Percentiles rank a stretch among this genome's conserved stretches.
These are phyloP conservation scores for Stemphylium lycopersici DNA, from an alignment of 2,329 filamentous ascomycete species.

Conservation along the genomic window DNA sequence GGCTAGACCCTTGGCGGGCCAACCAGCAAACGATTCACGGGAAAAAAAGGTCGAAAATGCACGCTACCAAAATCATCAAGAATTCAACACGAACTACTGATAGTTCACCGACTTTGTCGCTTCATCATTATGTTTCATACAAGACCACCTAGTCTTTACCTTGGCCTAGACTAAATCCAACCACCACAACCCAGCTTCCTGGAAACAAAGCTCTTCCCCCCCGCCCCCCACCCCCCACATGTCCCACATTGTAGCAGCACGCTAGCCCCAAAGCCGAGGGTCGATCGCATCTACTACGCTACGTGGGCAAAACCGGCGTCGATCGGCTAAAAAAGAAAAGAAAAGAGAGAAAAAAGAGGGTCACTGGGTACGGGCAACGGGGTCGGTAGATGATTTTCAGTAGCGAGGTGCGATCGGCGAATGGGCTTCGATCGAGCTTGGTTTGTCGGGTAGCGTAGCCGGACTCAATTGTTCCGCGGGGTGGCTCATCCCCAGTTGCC, in stretches of 20 bases:
- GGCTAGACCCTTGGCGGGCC: too few species aligned
- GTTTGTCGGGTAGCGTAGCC: background rate
- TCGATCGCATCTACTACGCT: background rate
- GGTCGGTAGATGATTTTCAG: background rate
- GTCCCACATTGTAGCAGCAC: background rate
- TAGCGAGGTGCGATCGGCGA: background rate
- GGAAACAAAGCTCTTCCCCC: background rate
- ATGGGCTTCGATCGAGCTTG: background rate
- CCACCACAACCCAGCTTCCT: too few species aligned
- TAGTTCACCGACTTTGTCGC: too few species aligned
- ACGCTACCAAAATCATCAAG: too few species aligned
- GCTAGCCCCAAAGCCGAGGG: background rate
- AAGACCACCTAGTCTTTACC: too few species aligned
- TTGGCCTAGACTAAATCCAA: too few species aligned
- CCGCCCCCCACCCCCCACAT: background rate
- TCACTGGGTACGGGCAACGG: background rate
- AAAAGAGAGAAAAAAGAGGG: too few species aligned
- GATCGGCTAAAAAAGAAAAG: background rate
- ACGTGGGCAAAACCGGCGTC: background rate
- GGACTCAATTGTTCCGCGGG: background rate
- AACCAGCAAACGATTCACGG: too few species aligned
- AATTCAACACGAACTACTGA: too few species aligned
- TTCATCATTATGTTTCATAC: too few species aligned
- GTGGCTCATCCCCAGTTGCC: conserved; percentile 10
- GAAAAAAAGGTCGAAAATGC: too few species aligned